Conservation (phyloP, 371 early-diverging fungal genomes). For the Fennellomyces sp. region DNA sequence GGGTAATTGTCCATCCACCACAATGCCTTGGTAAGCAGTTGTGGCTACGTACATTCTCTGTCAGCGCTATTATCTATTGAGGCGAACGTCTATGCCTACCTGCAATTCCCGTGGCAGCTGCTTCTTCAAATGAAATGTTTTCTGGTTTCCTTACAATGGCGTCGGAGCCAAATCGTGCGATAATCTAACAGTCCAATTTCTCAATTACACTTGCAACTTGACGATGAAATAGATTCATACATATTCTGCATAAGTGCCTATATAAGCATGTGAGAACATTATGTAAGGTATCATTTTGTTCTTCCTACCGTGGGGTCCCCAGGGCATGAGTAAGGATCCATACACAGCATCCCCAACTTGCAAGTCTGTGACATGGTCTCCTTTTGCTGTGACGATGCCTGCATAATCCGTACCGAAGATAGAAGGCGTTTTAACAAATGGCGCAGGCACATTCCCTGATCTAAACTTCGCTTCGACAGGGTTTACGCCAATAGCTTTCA, state of each 20-base stretch:
- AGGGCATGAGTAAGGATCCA: conserved; percentile 29
- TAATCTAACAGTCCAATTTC: no score
- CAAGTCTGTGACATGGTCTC: conserved; percentile 32
- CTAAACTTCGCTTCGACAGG: conserved; percentile 62
- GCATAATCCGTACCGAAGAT: conserved; percentile 52
- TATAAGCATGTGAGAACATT: no score
- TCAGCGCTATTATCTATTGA: no score
- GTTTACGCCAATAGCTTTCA: conserved; percentile 62
- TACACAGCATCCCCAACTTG: conserved; percentile 56
- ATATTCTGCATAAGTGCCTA: conserved; percentile 56
- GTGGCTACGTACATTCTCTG: no score
- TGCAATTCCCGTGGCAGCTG: conserved; percentile 45
- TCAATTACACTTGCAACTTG: no score
- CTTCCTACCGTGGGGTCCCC: no score
- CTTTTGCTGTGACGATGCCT: conserved; percentile 41
- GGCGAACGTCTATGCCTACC: no score
- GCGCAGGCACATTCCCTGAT: conserved; percentile 24
- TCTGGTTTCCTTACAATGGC: conserved; percentile 47
- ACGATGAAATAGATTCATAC: not conserved
- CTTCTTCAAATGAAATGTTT: conserved; percentile 45
- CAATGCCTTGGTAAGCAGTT: conserved; percentile 46
- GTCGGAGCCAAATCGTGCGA: no score
- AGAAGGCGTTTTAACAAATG: no score
- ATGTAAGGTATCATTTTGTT: no score
- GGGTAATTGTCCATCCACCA: conserved; percentile 19